Conservation (phyloP, 1,284 basidiomycete species). For the Cryptococcus sp. region DNA sequence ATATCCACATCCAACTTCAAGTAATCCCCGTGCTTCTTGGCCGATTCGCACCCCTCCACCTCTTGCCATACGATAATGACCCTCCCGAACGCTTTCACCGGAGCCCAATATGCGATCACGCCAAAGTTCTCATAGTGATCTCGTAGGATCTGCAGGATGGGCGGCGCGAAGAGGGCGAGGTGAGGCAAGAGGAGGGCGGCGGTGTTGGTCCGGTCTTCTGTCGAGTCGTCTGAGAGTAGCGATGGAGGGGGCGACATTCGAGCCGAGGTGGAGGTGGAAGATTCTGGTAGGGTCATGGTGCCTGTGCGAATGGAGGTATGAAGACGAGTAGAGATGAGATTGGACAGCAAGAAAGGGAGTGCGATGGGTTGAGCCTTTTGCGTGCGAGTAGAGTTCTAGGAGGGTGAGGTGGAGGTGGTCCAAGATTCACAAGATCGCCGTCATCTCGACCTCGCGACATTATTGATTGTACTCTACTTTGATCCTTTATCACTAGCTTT, state of each 20-base stretch:
- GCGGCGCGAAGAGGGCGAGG: constrained; percentile 60
- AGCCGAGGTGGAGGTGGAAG: neutral
- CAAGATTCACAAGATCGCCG: no score
- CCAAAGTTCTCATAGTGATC: constrained; percentile 69
- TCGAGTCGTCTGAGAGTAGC: constrained; percentile 9
- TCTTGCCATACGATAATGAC: constrained; percentile 71
- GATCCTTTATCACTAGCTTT: no score
- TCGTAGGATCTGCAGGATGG: constrained; percentile 60
- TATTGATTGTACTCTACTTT: no score
- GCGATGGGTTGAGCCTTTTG: no score
- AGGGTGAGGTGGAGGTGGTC: no score
- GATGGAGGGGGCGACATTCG: constrained; percentile 14
- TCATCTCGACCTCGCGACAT: neutral
- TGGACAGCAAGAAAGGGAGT: no score
- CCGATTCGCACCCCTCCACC: constrained; percentile 46
- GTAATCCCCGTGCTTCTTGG: constrained; percentile 42
- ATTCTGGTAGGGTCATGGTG: no score
- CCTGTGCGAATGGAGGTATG: no score
- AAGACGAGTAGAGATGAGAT: no score
- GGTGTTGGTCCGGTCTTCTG: constrained; percentile 58
- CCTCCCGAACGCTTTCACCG: constrained; percentile 69
- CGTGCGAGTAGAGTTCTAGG: no score
- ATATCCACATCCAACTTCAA: constrained; percentile 29
- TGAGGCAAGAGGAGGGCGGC: constrained; percentile 62
- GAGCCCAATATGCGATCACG: constrained; percentile 75